Base-by-base conservation (phyloP, 129 eudicot genomes). In the Flaveria linearis region DNA sequence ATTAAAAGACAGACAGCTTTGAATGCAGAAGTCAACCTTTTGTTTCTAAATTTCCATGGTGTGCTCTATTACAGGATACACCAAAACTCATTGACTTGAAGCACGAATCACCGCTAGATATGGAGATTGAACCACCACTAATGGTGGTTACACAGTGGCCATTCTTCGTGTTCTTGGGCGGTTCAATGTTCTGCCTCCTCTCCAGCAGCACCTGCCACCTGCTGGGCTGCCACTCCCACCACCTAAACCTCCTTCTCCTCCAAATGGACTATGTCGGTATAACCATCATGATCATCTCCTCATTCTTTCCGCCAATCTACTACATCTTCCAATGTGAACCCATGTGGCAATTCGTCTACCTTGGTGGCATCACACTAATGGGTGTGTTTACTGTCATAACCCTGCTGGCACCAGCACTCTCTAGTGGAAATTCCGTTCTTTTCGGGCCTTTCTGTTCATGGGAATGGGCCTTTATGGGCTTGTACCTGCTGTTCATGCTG, bases 121-220 rank as follows among this genome's bases (percentile, higher is more conserved):
- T 30, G 45, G 69, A 63, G 22, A 63, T 63, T 6, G 22, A 63
- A 30, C 17, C 45, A 28, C 77, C 84, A 9, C 73, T 72, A 45
- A 42, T 72, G 22, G 81, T 65, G 75, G 78, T 81, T 26, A 75
- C 71, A 13, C 81, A 72, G 45, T 92, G 97, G 97, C 97, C 97
- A 1, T 89, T 92, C 76, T 85, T 79, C 13, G 93, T 92, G 17
- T 92, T 87, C 85, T 46, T 92, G 25, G 78, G 75, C 2, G 97
- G 97, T 23, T 82, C 97, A 3, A 92, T 92, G 97, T 89, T 87
- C 86, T 92, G 97, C 85, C 97, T 92, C 80, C 86, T 92, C 50
- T 89, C 92, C 39, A 89, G 96, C 85, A 89, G 88, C 85, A 63
- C 79, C 9, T 92, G 97, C 89, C 97, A 92, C 79, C 93, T 89